phyloP scores from a whole-genome alignment of 192 early-diverging fungal species.

The Ambispora gerdemannii region DNA sequence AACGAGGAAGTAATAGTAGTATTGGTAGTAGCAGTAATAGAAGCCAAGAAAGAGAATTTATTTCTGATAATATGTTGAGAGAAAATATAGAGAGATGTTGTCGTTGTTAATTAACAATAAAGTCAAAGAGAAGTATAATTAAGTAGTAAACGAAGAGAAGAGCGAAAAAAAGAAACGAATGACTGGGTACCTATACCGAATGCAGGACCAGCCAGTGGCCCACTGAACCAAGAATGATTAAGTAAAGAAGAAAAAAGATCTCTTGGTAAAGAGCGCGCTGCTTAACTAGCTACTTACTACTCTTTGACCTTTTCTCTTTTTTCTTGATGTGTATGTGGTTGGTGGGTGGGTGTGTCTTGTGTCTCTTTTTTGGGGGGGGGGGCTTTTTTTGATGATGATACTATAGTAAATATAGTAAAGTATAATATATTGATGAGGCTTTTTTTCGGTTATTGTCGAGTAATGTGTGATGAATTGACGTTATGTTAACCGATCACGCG shows the following conservation, averaged over 20 bases:
- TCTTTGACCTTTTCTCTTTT: no score
- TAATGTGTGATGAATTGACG: no score
- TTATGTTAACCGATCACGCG: no score
- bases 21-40: not conserved
- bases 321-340: no score
- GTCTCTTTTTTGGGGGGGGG: no score
- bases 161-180: constrained; percentile 26
- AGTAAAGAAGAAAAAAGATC: not conserved
- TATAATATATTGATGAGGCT: no score
- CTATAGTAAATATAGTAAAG: no score
- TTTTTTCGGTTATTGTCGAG: no score
- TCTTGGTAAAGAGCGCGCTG: constrained; percentile 8
- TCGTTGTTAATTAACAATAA: not conserved
- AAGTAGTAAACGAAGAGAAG: not conserved
- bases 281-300: constrained; percentile 1
- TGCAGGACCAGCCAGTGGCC: constrained; percentile 35
- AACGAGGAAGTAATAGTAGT: not conserved
- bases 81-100: not conserved
- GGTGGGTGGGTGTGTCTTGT: no score
- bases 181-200: constrained; percentile 32
- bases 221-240: constrained; percentile 20
- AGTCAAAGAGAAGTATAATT: constrained; percentile 1
- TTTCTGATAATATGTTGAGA: not conserved
- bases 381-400: no score
- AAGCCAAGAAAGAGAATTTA: not conserved